Base-by-base conservation (phyloP, 768 basidiomycete genomes). In the Russula sp. region DNA sequence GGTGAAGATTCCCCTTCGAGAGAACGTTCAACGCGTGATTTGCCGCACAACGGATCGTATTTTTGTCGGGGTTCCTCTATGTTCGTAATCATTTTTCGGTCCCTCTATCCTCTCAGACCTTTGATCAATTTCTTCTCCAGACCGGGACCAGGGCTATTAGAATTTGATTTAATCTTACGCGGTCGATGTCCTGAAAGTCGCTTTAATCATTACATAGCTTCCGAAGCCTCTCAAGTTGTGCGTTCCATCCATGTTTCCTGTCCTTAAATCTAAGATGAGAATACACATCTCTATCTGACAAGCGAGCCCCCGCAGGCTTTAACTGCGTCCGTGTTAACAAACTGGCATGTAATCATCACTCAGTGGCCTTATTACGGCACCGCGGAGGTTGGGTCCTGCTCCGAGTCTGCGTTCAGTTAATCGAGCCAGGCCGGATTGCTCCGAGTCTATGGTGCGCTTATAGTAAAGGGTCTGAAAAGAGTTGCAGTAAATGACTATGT, bases 191-290 rank as follows among this genome's bases (percentile, higher is more conserved):
- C 61, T 76, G 13, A 74, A 68, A 34, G 70, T 71, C 2, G 72
- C 72, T 0, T 32, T 54, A 1, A 71, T 75, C 20, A 72, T 83
- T 34, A 73, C 73, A 20, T 42, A 77, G 16, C 75, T 80, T 61
- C 83, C 82, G 0, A 53, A 65, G n/a, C 73, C 79, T 62, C 59
- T 83, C 26, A 77, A 75, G 68, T 79, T 79, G 82, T 83, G 63
- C 54, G 79, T 36, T n/a, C 2, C 18, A 11, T n/a, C 1, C 13
- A 22, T n/a, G 2, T 30, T 2, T 1, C 11, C 9, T 5, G 28
- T 28, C 28, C 2, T 4, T 28, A 28, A 28, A 28, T 28, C 28
- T 28, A 28, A n/a, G n/a, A n/a, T n/a, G n/a, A n/a, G n/a, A n/a
- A n/a, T n/a, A n/a, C n/a, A n/a, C n/a, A n/a, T n/a, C n/a, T n/a